Percentiles rank a stretch among this genome's conserved stretches.
Conservation (phyloP, 768 basidiomycete species). For the Cubamyces sp. region DNA sequence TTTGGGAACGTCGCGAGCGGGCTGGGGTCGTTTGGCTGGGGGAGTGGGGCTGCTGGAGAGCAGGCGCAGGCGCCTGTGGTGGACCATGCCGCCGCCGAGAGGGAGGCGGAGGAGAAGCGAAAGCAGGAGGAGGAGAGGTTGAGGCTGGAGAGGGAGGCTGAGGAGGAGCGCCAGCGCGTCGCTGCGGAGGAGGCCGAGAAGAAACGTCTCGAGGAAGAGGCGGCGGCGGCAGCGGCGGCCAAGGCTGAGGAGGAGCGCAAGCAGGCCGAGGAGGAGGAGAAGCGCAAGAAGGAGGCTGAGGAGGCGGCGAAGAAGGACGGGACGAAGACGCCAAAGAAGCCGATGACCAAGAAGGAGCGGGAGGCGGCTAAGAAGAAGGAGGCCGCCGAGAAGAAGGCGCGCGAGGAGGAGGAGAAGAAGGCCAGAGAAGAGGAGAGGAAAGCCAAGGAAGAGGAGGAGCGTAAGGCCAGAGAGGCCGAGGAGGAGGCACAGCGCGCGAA, state of each 20-base stretch:
- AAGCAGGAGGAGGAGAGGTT: slow-evolving; percentile 20
- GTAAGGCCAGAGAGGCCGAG: slow-evolving; percentile 7
- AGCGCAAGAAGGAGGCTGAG: slow-evolving; percentile 32
- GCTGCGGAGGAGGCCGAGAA: slow-evolving; percentile 24
- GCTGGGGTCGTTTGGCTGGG: slow-evolving; percentile 5
- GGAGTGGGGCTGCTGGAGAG: neutral
- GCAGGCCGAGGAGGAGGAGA: slow-evolving; percentile 23
- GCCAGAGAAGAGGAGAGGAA: slow-evolving; percentile 1
- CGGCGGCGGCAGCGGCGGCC: neutral
- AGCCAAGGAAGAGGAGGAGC: slow-evolving; percentile 2
- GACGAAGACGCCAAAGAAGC: slow-evolving; percentile 18
- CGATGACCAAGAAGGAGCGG: slow-evolving; percentile 31
- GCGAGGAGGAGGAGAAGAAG: slow-evolving; percentile 21
- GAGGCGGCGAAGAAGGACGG: slow-evolving; percentile 27
- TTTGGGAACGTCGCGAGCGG: slow-evolving; percentile 16
- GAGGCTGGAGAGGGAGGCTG: slow-evolving; percentile 22
- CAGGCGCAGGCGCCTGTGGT: slow-evolving; percentile 21
- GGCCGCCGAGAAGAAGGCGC: slow-evolving; percentile 14
- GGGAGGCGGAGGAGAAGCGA: slow-evolving; percentile 27
- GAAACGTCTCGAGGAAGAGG: slow-evolving; percentile 6
- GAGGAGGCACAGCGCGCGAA: neutral
- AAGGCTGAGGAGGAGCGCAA: slow-evolving; percentile 27
- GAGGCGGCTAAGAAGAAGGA: slow-evolving; percentile 24
- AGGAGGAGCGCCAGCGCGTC: slow-evolving; percentile 14
- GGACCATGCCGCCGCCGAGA: slow-evolving; percentile 24